These are phyloP conservation scores for Raphanus raphanistrum DNA, from an alignment of 345 rosid species.

Conservation along the genomic window DNA sequence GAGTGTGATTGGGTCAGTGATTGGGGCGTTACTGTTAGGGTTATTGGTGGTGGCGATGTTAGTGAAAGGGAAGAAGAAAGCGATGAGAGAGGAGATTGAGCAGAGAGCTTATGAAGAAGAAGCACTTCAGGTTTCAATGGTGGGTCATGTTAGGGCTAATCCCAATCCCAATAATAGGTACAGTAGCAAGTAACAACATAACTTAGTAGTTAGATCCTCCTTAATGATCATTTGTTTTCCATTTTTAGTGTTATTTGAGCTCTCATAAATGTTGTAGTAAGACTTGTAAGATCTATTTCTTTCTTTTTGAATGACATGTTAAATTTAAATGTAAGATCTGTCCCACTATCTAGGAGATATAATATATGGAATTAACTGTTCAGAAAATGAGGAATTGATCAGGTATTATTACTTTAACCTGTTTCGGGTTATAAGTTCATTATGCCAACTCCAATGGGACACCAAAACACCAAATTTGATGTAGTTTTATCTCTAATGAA, in stretches of 20 bases:
- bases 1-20: conserved; percentile 38
- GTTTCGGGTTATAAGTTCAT: neutral
- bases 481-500: too few relatives aligned
- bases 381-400: neutral
- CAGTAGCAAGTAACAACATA: conserved; percentile 21
- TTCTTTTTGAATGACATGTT: neutral
- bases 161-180: conserved; percentile 35
- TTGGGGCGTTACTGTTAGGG: conserved; percentile 39
- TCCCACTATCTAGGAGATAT: neutral
- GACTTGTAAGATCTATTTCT: conserved; percentile 18
- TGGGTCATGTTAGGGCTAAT: conserved; percentile 44
- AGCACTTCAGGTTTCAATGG: conserved; percentile 47
- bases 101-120: conserved; percentile 47
- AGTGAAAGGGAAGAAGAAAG: conserved; percentile 45
- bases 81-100: conserved; percentile 41
- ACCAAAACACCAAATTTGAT: too few relatives aligned
- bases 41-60: conserved; percentile 44
- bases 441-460: too few relatives aligned
- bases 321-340: neutral
- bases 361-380: neutral
- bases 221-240: neutral
- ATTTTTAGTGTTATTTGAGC: conserved; percentile 2
- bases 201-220: conserved; percentile 12
- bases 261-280: conserved; percentile 3
- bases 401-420: neutral